phyloP scores from a whole-genome alignment of 176 grass and related monocot species.

The Cenchrus fungigraminus region DNA sequence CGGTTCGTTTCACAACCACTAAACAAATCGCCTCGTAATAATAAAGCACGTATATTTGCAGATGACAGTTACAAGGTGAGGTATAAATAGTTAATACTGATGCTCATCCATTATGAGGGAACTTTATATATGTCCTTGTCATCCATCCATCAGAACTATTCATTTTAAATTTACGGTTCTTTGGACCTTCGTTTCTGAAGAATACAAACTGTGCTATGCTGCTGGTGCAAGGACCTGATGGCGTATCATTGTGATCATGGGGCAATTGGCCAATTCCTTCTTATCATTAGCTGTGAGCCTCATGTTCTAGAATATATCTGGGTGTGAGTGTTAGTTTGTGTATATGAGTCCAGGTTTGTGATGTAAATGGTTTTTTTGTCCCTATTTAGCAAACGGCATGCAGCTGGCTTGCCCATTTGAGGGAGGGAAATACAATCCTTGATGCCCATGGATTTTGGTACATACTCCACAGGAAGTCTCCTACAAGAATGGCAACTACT shows the following conservation, averaged over 20 bases:
- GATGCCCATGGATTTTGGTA: too few relatives aligned
- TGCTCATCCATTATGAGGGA: neutral
- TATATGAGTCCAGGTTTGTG: neutral
- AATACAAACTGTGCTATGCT: neutral
- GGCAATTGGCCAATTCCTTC: neutral
- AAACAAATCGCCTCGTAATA: neutral
- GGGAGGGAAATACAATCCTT: too few relatives aligned
- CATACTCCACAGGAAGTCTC: neutral
- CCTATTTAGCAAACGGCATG: too few relatives aligned
- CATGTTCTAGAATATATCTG: neutral
- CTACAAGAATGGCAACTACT: neutral
- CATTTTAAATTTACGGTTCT: neutral
- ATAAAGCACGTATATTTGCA: neutral
- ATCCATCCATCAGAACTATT: neutral
- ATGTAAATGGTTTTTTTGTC: neutral
- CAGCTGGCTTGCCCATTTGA: too few relatives aligned
- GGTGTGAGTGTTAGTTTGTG: neutral
- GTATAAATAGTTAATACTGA: neutral
- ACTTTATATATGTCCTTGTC: neutral
- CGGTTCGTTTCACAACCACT: neutral
- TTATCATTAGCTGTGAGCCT: neutral
- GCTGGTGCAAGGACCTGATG: neutral
- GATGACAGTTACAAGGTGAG: neutral
- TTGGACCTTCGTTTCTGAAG: neutral
- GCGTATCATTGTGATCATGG: neutral